These are phyloP conservation scores for Cydonia oblonga DNA, from an alignment of 331 rosid species.

Conservation along the genomic window DNA sequence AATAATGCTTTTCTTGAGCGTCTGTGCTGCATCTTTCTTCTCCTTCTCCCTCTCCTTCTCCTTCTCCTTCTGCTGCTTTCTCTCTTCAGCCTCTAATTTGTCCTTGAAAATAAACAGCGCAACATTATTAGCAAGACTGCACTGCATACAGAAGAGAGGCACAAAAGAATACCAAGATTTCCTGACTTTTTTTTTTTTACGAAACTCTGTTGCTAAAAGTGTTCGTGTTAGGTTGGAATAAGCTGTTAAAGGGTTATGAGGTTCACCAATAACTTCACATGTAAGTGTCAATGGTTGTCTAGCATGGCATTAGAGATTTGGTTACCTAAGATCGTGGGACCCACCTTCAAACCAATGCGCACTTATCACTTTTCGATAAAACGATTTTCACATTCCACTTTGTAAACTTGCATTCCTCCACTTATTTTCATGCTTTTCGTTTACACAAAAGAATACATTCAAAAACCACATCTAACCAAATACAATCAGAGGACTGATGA, in stretches of 20 bases:
- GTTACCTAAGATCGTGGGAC: background rate
- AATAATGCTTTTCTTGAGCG: conserved; percentile 40
- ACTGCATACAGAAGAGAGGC: background rate
- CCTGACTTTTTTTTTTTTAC: background rate
- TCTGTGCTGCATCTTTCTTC: conserved; percentile 28
- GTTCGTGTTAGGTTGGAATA: background rate
- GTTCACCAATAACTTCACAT: background rate
- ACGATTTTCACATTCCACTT: background rate
- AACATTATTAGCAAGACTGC: background rate
- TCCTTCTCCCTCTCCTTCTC: conserved; percentile 19
- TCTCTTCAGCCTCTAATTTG: conserved; percentile 25
- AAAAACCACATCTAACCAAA: background rate
- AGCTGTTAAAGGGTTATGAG: background rate
- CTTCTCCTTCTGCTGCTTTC: conserved; percentile 12
- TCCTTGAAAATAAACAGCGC: conserved; percentile 15
- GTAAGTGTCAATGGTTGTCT: background rate
- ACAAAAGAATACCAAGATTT: background rate
- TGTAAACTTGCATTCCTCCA: background rate
- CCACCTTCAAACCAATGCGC: background rate
- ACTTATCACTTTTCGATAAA: background rate
- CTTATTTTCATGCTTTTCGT: background rate
- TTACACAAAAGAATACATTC: background rate
- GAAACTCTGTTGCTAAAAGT: background rate
- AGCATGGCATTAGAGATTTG: background rate
- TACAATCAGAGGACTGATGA: background rate